Evolutionary conservation across 208 protist species (phyloP).

Genomic region (Crithidia brevicula): DNA sequence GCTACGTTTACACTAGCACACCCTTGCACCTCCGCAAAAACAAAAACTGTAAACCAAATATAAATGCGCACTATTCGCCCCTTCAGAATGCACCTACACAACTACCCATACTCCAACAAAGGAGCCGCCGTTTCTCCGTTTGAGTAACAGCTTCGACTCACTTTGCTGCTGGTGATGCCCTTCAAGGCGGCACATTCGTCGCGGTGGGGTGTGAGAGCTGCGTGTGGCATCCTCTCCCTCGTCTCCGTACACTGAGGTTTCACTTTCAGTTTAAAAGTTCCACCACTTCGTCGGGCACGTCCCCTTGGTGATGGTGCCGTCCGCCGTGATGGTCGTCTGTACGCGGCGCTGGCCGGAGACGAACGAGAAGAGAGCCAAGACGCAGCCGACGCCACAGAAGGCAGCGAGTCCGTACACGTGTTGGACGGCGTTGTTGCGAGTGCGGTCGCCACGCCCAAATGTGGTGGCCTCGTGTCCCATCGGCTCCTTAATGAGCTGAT

Average conservation of each 20-base stretch:
- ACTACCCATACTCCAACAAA: too few relatives aligned
- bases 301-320: conserved; percentile 64
- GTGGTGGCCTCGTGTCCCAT: conserved; percentile 89
- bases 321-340: conserved; percentile 55
- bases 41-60: too few relatives aligned
- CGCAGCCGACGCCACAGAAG: conserved; percentile 62
- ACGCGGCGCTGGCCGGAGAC: conserved; percentile 53
- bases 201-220: too few relatives aligned
- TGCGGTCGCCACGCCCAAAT: conserved; percentile 70
- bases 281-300: conserved; percentile 79
- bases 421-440: conserved; percentile 58
- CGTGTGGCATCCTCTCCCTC: too few relatives aligned
- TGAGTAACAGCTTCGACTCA: too few relatives aligned
- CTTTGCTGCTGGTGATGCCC: too few relatives aligned
- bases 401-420: conserved; percentile 56
- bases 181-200: too few relatives aligned
- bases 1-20: too few relatives aligned
- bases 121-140: too few relatives aligned
- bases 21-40: too few relatives aligned
- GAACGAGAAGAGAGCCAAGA: conserved; percentile 66
- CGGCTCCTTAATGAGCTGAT: conserved; percentile 91
- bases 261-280: conserved; percentile 57
- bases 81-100: too few relatives aligned
- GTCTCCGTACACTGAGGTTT: background rate
- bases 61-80: too few relatives aligned